Conservation (phyloP, 208 protist species). For the Trypanosoma scelopori region DNA sequence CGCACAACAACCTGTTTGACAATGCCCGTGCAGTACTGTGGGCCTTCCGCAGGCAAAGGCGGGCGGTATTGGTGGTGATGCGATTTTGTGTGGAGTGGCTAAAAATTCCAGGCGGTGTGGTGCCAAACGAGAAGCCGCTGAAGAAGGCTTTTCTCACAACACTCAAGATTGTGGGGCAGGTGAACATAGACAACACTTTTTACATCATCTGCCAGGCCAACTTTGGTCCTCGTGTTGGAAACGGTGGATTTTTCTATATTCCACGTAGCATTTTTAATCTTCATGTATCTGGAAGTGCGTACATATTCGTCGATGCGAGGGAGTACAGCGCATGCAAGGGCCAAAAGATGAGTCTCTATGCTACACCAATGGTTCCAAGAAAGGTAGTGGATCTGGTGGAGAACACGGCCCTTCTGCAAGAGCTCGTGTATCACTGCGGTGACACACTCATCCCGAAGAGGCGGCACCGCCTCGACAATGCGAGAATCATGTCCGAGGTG, state of each 20-base stretch:
- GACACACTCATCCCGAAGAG: conserved; percentile 1
- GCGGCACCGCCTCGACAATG: neutral
- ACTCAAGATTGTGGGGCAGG: conserved; percentile 75
- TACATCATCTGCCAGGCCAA: conserved; percentile 78
- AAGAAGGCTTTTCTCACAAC: conserved; percentile 65
- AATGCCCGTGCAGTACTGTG: conserved; percentile 73
- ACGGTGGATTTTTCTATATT: conserved; percentile 68
- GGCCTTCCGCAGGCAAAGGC: conserved; percentile 64
- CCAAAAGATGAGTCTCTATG: conserved; percentile 11
- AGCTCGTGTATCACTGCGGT: conserved; percentile 6
- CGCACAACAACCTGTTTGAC: conserved; percentile 72
- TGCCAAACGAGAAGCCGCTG: conserved; percentile 34
- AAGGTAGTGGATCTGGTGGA: neutral
- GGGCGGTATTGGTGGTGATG: conserved; percentile 58
- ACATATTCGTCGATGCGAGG: conserved; percentile 54
- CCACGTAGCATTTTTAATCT: conserved; percentile 63
- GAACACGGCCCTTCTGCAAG: conserved; percentile 11
- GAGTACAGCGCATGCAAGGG: conserved; percentile 21
- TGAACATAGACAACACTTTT: conserved; percentile 45
- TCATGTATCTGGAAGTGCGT: conserved; percentile 36
- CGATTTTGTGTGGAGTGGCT: conserved; percentile 71
- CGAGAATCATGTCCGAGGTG: conserved; percentile 8
- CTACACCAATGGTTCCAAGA: conserved; percentile 13
- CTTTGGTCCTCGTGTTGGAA: conserved; percentile 52
- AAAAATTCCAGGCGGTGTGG: conserved; percentile 45